These are phyloP conservation scores for Penicillium subrubescens DNA, from an alignment of 495 filamentous ascomycete species.

Conservation along the genomic window DNA sequence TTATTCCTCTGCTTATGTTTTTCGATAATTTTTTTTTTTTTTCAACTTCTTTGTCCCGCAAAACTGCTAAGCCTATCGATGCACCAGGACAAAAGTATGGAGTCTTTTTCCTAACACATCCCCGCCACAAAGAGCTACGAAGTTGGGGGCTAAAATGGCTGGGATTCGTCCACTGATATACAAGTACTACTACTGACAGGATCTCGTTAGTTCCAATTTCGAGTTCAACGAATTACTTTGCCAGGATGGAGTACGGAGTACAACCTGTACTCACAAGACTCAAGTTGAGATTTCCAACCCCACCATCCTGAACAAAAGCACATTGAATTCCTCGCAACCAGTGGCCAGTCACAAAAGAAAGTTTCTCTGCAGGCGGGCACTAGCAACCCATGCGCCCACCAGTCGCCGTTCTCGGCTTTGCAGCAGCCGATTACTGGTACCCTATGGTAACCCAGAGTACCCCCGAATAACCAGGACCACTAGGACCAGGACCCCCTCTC, in stretches of 20 bases:
- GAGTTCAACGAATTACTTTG: not conserved
- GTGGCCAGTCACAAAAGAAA: constrained; percentile 12
- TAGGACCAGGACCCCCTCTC: not conserved
- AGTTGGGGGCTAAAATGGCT: not conserved
- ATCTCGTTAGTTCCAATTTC: not conserved
- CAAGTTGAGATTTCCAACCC: not conserved
- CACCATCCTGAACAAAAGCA: not conserved
- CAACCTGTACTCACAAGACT: not conserved
- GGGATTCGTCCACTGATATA: not conserved
- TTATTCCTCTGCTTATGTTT: not conserved
- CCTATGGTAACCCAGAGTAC: constrained; percentile 2
- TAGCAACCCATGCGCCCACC: constrained; percentile 5
- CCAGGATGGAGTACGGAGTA: not conserved
- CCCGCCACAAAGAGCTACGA: not conserved
- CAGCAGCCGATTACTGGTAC: constrained; percentile 14
- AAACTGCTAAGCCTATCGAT: not conserved
- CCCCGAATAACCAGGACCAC: constrained; percentile 7
- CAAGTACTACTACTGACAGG: not conserved
- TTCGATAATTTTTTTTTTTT: too few species aligned
- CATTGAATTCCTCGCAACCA: not conserved
- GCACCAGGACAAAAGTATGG: not conserved
- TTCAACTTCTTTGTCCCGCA: not conserved
- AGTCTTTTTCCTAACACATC: not conserved
- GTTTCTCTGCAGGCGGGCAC: constrained; percentile 9
- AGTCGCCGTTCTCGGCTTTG: constrained; percentile 17